Conservation (phyloP, 1,139 yeast genomes). For the Hyphopichia fennica region DNA sequence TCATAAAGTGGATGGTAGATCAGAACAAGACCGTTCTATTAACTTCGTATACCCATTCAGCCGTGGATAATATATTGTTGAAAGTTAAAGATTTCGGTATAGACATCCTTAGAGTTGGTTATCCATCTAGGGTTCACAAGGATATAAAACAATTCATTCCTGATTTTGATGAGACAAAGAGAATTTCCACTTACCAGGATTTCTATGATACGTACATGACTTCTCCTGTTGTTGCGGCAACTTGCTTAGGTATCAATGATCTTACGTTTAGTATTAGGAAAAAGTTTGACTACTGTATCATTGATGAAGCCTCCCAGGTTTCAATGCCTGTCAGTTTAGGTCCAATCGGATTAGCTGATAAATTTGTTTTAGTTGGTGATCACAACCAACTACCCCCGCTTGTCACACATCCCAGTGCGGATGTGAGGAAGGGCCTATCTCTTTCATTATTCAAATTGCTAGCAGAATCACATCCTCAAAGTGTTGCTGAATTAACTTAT, state of each 20-base stretch:
- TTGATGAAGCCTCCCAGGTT: slow-evolving; percentile 96
- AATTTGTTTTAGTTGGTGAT: slow-evolving; percentile 90
- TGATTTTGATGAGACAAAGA: slow-evolving; percentile 28
- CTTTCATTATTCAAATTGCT: slow-evolving; percentile 73
- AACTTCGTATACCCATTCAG: slow-evolving; percentile 91
- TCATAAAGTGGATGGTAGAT: slow-evolving; percentile 60
- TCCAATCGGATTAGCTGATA: slow-evolving; percentile 74
- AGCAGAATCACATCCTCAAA: slow-evolving; percentile 68
- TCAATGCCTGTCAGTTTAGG: slow-evolving; percentile 90
- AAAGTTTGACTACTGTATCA: slow-evolving; percentile 85
- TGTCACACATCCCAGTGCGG: slow-evolving; percentile 60
- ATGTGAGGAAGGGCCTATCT: slow-evolving; percentile 63
- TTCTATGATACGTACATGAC: slow-evolving; percentile 46
- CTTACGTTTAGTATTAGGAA: slow-evolving; percentile 55
- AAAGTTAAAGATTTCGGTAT: slow-evolving; percentile 56
- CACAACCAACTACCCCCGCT: slow-evolving; percentile 90
- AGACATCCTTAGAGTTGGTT: slow-evolving; percentile 61
- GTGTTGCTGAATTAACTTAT: slow-evolving; percentile 70
- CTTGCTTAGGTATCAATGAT: slow-evolving; percentile 79
- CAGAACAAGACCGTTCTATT: slow-evolving; percentile 69
- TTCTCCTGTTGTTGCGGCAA: slow-evolving; percentile 81
- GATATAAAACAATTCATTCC: slow-evolving; percentile 59
- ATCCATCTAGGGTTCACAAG: slow-evolving; percentile 58
- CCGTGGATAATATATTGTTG: slow-evolving; percentile 86
- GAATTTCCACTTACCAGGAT: slow-evolving; percentile 44